A percentile compares a stretch with the other conserved stretches of the same genome.
These are phyloP conservation scores for Melampsora americana DNA, from an alignment of 1,284 basidiomycete genomes.

Conservation along the genomic window DNA sequence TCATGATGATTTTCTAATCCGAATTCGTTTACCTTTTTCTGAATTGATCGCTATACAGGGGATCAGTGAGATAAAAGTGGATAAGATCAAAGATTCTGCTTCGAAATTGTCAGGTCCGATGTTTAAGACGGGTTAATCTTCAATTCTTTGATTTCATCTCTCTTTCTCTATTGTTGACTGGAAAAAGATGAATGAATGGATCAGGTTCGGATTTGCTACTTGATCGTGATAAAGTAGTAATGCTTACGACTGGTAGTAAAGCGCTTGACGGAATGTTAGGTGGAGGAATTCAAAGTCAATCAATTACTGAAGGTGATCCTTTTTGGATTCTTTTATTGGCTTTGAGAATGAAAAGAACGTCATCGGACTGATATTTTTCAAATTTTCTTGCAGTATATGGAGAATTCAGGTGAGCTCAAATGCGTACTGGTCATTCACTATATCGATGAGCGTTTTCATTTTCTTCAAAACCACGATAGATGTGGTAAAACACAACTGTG, in stretches of 20 bases:
- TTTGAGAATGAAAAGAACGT: background rate
- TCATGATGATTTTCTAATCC: too few relatives aligned
- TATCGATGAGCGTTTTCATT: conserved; percentile 10
- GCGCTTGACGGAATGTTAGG: conserved; percentile 64
- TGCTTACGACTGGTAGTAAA: conserved; percentile 85
- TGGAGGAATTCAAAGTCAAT: conserved; percentile 44
- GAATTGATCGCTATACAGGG: conserved; percentile 51
- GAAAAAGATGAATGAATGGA: conserved; percentile 56
- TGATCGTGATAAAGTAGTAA: conserved; percentile 71
- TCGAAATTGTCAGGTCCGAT: conserved; percentile 32
- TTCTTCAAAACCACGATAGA: conserved; percentile 67
- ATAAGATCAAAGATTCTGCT: conserved; percentile 76
- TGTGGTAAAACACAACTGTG: conserved; percentile 88
- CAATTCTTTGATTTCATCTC: background rate
- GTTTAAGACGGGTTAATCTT: conserved; percentile 35
- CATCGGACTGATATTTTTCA: background rate
- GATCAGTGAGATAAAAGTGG: conserved; percentile 70
- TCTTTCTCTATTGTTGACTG: conserved; percentile 55
- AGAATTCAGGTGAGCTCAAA: conserved; percentile 33
- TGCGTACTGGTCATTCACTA: conserved; percentile 45
- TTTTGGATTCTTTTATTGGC: background rate
- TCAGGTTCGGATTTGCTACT: conserved; percentile 84
- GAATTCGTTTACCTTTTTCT: conserved; percentile 46
- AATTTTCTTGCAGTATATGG: conserved; percentile 21
- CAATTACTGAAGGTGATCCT: conserved; percentile 39